Conservation (phyloP, 495 filamentous ascomycete genomes). For the Lasiosphaeria miniovina region DNA sequence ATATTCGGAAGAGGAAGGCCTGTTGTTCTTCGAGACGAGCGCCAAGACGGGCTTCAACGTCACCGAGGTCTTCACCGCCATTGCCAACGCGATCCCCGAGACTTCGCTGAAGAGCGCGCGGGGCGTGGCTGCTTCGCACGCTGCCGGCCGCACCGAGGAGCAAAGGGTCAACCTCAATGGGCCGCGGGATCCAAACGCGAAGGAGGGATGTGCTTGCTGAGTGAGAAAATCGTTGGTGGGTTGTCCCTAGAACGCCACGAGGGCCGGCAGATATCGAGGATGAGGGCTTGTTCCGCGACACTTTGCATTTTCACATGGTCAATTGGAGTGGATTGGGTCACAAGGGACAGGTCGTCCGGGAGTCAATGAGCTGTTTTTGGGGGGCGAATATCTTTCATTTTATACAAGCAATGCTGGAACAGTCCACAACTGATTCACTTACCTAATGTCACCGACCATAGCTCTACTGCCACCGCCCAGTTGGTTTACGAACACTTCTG, state of each 20-base stretch:
- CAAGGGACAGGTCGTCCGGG: slow-evolving; percentile 9
- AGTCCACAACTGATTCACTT: background rate
- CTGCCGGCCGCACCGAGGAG: slow-evolving; percentile 53
- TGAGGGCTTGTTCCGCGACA: background rate
- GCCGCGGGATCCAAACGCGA: slow-evolving; percentile 59
- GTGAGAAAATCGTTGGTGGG: background rate
- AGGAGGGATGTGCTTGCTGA: slow-evolving; percentile 94
- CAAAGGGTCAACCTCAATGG: slow-evolving; percentile 70
- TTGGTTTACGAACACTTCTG: no score
- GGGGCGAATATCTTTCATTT: background rate
- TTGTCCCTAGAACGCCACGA: background rate
- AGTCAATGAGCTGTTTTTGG: background rate
- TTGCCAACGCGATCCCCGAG: slow-evolving; percentile 95
- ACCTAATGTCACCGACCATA: background rate
- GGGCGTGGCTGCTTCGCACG: slow-evolving; percentile 59
- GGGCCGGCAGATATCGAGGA: background rate
- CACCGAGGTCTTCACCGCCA: slow-evolving; percentile 94
- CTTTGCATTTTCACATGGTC: slow-evolving; percentile 6
- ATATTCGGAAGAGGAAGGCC: slow-evolving; percentile 90
- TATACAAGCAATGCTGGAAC: background rate
- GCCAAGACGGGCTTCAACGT: slow-evolving; percentile 95
- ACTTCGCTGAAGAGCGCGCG: slow-evolving; percentile 87
- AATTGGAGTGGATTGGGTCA: slow-evolving; percentile 8
- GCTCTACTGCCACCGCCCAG: background rate
- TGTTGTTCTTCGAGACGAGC: slow-evolving; percentile 96